Percentiles rank a stretch among this genome's conserved stretches.
These are phyloP conservation scores for Chloranthus sessilifolius DNA, from an alignment of 164 flowering plant genomes.

Conservation along the genomic window DNA sequence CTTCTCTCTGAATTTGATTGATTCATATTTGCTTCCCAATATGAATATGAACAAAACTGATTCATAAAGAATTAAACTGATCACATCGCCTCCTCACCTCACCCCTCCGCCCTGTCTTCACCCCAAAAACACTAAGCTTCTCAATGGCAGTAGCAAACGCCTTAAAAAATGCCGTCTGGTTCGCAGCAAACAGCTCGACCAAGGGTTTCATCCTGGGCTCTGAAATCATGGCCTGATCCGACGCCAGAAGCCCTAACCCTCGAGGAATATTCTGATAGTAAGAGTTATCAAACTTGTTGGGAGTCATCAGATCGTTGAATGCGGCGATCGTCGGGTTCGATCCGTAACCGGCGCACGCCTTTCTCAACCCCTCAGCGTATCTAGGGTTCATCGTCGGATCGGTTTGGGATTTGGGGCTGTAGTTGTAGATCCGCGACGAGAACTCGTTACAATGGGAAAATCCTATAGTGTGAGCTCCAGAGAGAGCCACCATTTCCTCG, in stretches of 20 bases:
- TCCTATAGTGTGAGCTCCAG: constrained; percentile 75
- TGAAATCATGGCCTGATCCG: constrained; percentile 40
- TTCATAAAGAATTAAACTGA: constrained; percentile 25
- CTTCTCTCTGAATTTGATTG: too few relatives aligned
- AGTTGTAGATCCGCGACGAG: constrained; percentile 29
- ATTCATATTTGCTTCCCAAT: too few relatives aligned
- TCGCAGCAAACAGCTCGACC: constrained; percentile 35
- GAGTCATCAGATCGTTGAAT: constrained; percentile 63
- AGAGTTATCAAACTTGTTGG: constrained; percentile 58
- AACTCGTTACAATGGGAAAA: constrained; percentile 71
- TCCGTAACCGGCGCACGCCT: constrained; percentile 34
- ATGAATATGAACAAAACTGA: too few relatives aligned
- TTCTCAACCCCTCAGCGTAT: constrained; percentile 33
- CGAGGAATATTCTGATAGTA: constrained; percentile 52
- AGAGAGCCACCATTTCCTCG: constrained; percentile 63
- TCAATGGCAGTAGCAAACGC: constrained; percentile 56
- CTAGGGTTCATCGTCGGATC: constrained; percentile 44
- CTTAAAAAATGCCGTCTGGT: constrained; percentile 43
- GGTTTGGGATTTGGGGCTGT: constrained; percentile 13
- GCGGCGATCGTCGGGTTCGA: constrained; percentile 52
- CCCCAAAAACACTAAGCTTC: constrained; percentile 43
- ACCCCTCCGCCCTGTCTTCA: constrained; percentile 34
- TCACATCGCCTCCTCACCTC: constrained; percentile 49
- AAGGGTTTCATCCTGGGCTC: constrained; percentile 38
- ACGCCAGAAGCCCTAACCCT: constrained; percentile 52